Evolutionary conservation across 352 stramenopile genomes (phyloP), one percentile per base, ranked within the genome.

Genomic region (Blastocystis sp.): DNA sequence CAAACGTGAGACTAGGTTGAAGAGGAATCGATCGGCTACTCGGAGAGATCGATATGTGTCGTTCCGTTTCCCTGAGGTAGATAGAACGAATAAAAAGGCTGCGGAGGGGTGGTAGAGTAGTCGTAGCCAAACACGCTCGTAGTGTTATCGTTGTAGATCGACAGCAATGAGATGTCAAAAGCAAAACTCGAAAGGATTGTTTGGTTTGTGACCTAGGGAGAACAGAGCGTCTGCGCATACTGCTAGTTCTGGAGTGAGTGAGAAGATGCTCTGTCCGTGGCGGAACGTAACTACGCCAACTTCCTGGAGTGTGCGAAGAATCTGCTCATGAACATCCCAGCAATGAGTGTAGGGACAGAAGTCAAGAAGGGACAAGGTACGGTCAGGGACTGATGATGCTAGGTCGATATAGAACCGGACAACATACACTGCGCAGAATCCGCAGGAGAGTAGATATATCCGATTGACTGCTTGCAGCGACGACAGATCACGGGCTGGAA

Each of bases 401-500:
- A 64, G 6, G 11, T 13, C 64, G 37, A 80, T 18, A 34, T 8
- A 23, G 7, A 37, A 6, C 6, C 3, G 3, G 47, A 63, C 26
- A 29, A 62, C 23, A 8, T 8, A 80, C 70, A 37, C 34, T n/a
- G 47, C 4, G 39, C 64, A 8, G 34, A 20, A 18, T 80, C 20
- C 70, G 56, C 15, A 8, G 70, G 70, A 63, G 70, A 80, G 34
- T 45, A 80, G 4, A 80, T 9, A 37, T 80, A 80, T 9, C 70
- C 70, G 1, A 80, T 37, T 3, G 3, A 2, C 70, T 59, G 5
- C 13, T 80, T 80, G 54, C 70, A 80, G 23, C 56, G 70, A 18
- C 43, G 41, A 56, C 70, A 80, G 6, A 80, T 29, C 11, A 80
- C 13, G 26, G 47, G 41, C 54, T 80, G 70, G 41, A 62, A 80